Percentiles rank a stretch among this genome's conserved stretches.
phyloP scores from a whole-genome alignment of 257 asterid genomes.

The Scutellaria galericulata region DNA sequence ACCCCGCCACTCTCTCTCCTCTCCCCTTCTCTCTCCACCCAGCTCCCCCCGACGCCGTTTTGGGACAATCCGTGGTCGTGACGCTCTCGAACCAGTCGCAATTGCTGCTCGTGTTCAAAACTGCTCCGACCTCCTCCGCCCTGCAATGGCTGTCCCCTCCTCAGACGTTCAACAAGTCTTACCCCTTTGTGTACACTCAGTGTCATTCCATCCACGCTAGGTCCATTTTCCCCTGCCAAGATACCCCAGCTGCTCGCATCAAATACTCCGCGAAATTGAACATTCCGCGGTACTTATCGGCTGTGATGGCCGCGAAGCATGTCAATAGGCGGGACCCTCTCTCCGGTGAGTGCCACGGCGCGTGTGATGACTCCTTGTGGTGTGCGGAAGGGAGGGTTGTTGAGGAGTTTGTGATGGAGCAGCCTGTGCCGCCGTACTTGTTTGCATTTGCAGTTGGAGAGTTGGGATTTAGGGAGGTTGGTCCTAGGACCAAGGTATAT shows the following conservation, averaged over 20 bases:
- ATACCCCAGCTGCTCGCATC: conserved; percentile 89
- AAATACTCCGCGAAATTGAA: conserved; percentile 69
- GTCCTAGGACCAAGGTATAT: conserved; percentile 85
- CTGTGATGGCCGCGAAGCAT: conserved; percentile 85
- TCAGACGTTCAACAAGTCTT: conserved; percentile 75
- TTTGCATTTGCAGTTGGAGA: conserved; percentile 97
- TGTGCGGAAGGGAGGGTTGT: conserved; percentile 81
- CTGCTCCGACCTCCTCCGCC: conserved; percentile 69
- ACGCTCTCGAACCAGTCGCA: conserved; percentile 65
- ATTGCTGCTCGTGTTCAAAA: conserved; percentile 52
- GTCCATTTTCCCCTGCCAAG: conserved; percentile 97
- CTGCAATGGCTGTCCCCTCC: conserved; percentile 94
- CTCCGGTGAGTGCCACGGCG: conserved; percentile 51
- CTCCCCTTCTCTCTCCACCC: conserved; percentile 63
- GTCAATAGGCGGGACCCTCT: conserved; percentile 60
- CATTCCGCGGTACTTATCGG: conserved; percentile 67
- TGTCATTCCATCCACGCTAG: conserved; percentile 95
- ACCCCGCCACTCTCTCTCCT: conserved; percentile 53
- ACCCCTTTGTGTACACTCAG: conserved; percentile 89
- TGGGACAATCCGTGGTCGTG: conserved; percentile 64
- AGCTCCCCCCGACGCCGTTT: conserved; percentile 50
- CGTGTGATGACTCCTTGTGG: conserved; percentile 80
- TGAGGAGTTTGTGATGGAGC: conserved; percentile 94
- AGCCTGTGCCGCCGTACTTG: conserved; percentile 84
- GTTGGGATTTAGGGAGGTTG: conserved; percentile 84